Evolutionary conservation across 345 rosid genomes (phyloP).

Genomic region (Abelmoschus esculentus): DNA sequence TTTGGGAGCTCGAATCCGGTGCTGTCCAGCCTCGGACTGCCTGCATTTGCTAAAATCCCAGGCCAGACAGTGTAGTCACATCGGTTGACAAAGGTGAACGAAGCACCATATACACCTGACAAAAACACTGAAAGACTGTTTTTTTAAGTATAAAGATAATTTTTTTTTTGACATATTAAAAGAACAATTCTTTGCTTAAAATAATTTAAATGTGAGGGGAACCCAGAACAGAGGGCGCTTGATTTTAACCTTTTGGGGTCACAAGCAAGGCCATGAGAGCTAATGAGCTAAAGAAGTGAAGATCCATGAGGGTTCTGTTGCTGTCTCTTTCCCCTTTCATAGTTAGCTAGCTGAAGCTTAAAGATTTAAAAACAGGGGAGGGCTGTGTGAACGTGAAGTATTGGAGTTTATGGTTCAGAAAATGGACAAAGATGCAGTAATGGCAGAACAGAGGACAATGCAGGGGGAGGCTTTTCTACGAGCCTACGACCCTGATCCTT

Average conservation of each 20-base stretch:
- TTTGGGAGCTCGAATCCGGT: slow-evolving; percentile 57
- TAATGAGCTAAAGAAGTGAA: slow-evolving; percentile 3
- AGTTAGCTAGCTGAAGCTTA: neutral
- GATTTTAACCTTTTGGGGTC: slow-evolving; percentile 23
- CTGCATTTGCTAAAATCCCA: slow-evolving; percentile 59
- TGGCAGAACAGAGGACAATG: slow-evolving; percentile 2
- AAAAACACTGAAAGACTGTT: too few relatives aligned
- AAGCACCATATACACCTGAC: slow-evolving; percentile 24
- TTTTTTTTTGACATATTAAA: neutral
- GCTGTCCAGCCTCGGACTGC: slow-evolving; percentile 52
- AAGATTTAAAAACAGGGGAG: neutral
- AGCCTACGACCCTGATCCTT: neutral
- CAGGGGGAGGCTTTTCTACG: neutral
- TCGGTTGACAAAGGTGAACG: slow-evolving; percentile 58
- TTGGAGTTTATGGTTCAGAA: neutral
- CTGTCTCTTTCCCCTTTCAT: neutral
- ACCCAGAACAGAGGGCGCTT: neutral
- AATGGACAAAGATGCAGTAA: too few relatives aligned
- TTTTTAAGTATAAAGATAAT: neutral
- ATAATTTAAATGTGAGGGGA: neutral
- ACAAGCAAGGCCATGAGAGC: slow-evolving; percentile 24
- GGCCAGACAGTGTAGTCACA: slow-evolving; percentile 66
- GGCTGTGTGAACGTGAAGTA: neutral
- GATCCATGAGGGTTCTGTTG: slow-evolving; percentile 22
- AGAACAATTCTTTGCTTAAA: neutral